phyloP scores from a whole-genome alignment of 768 basidiomycete species.

The Pleurotus citrinopileatus region DNA sequence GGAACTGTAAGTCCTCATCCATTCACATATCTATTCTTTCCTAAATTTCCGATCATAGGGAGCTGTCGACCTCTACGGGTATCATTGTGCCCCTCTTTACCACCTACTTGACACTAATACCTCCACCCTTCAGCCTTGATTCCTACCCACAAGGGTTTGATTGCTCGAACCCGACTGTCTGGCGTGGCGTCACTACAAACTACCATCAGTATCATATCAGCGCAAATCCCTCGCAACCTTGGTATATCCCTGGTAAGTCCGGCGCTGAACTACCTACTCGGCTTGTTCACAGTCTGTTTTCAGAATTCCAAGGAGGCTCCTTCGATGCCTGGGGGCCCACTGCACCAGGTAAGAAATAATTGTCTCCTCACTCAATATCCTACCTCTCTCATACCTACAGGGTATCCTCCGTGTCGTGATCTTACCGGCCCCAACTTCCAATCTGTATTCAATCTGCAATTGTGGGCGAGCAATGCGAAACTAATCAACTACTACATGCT shows the following conservation, averaged over 20 bases:
- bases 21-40: background rate
- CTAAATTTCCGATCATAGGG: slow-evolving; percentile 35
- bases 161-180: slow-evolving; percentile 67
- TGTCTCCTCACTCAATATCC: background rate
- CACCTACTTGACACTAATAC: background rate
- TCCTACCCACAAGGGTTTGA: slow-evolving; percentile 80
- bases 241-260: slow-evolving; percentile 69
- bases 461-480: slow-evolving; percentile 83
- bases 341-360: slow-evolving; percentile 48
- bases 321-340: slow-evolving; percentile 81
- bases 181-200: slow-evolving; percentile 61
- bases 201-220: slow-evolving; percentile 63
- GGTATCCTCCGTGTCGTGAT: slow-evolving; percentile 60
- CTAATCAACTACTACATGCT: slow-evolving; percentile 86
- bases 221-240: slow-evolving; percentile 53
- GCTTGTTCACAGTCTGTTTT: too few relatives aligned
- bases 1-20: slow-evolving; percentile 49
- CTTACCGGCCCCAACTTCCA: slow-evolving; percentile 74
- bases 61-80: slow-evolving; percentile 77
- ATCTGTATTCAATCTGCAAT: slow-evolving; percentile 74
- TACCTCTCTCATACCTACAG: slow-evolving; percentile 26
- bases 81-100: slow-evolving; percentile 11
- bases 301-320: slow-evolving; percentile 70
- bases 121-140: slow-evolving; percentile 41
- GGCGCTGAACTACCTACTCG: too few relatives aligned